A percentile compares a stretch with the other conserved stretches of the same genome.
phyloP scores from a whole-genome alignment of 371 early-diverging fungal genomes.

The Mucor piriformis region DNA sequence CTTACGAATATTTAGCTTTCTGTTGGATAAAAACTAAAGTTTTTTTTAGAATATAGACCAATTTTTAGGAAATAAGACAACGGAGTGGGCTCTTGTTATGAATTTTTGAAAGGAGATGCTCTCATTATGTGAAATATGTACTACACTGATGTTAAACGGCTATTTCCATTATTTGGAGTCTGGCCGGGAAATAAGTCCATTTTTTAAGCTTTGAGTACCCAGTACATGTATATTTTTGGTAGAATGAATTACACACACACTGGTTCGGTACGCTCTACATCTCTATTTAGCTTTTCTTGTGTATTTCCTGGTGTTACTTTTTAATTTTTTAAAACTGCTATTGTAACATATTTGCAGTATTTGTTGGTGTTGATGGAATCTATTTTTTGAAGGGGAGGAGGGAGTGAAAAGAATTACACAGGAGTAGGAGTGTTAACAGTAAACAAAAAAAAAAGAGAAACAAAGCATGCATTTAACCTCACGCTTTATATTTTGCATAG shows the following conservation, averaged over 20 bases:
- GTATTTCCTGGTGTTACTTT: neutral
- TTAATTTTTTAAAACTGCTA: neutral
- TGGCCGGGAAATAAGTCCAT: neutral
- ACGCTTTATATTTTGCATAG: no score
- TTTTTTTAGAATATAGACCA: no score
- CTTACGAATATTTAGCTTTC: neutral
- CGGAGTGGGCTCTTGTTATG: neutral
- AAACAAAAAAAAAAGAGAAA: no score
- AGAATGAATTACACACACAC: neutral
- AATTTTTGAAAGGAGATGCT: neutral
- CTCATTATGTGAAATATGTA: neutral
- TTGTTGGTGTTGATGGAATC: neutral
- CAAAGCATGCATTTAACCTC: no score
- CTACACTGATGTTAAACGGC: neutral
- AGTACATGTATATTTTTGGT: neutral
- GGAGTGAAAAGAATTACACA: no score
- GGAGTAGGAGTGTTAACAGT: no score
- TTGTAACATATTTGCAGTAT: neutral
- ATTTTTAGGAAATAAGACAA: neutral
- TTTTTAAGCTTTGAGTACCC: neutral
- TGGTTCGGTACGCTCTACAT: neutral
- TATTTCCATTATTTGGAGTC: constrained; percentile 4
- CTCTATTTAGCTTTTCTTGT: neutral
- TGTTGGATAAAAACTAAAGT: no score
- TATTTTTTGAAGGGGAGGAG: neutral